phyloP scores from a whole-genome alignment of 2,329 filamentous ascomycete genomes.

The Cadophora sp. region DNA sequence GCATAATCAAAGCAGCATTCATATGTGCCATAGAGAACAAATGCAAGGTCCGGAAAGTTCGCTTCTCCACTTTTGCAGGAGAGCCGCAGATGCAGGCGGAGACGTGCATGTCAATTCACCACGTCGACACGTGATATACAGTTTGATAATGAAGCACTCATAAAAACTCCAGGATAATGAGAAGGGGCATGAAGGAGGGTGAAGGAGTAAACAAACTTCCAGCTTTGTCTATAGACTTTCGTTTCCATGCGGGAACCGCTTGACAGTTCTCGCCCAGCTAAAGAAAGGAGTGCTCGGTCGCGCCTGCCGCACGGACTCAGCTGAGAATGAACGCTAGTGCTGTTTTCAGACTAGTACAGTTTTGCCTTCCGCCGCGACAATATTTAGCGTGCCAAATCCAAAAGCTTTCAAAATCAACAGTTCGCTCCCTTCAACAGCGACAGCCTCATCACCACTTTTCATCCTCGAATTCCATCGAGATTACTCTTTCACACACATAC shows the following conservation, averaged over 20 bases:
- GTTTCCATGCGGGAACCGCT: background rate
- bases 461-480: constrained; percentile 19
- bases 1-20: background rate
- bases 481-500: constrained; percentile 18
- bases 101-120: background rate
- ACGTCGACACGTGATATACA: background rate
- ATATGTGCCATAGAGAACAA: background rate
- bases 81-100: background rate
- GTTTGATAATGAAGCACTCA: background rate
- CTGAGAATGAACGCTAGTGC: background rate
- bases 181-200: background rate
- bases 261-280: background rate
- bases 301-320: background rate
- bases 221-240: background rate
- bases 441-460: constrained; percentile 7
- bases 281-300: background rate
- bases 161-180: too few species aligned
- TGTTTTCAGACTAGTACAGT: background rate
- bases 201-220: background rate
- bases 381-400: constrained; percentile 1
- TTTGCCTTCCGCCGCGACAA: background rate
- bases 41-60: background rate
- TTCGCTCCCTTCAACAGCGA: background rate
- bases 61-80: constrained; percentile 3
- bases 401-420: constrained; percentile 6